Evolutionary conservation across 2,329 filamentous ascomycete genomes (phyloP), one percentile per base, ranked within the genome.

Genomic region (Blastomyces gilchristii): DNA sequence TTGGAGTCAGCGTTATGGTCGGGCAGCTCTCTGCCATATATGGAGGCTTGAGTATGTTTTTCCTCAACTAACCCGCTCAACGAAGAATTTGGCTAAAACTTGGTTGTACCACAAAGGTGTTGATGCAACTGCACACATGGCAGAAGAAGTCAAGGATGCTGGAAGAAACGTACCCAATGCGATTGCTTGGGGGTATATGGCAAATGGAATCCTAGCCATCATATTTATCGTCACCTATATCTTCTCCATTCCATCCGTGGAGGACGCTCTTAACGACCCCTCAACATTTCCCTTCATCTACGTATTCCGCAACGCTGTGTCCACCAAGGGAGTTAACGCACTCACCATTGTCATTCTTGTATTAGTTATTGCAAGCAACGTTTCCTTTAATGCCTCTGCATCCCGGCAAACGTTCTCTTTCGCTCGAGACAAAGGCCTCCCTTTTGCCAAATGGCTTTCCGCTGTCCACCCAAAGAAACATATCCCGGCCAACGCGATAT

Each of bases 271-370:
- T 52, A 53, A 63, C 14, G 68, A 71, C 9, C 67, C 70, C 22
- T 75, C 75, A 12, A 71, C 70, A 14, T 75, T 74, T 62, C 73
- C 74, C 0, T 77, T 75, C 56, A 73, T 77, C 54, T 68, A 73
- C 39, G 69, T 73, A 39, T 83, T 85, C 67, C 73, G 73, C 63
- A 68, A 79, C 63, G 79, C 79, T 1, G 81, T 82, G 1, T 77
- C 76, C 54, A 79, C 78, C 0, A 66, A 70, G 22, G 71, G 71
- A 1, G 66, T 72, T 0, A 69, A 69, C 3, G 60, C 67, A 14
- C 70, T 76, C 66, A 70, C 70, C 6, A 67, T 68, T 5, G 67
- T 76, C 41, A 62, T 76, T 47, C 68, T 75, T n/a, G 67, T 74
- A 9, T 66, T 74, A 25, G 64, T 64, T n/a, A 68, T 71, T 41